Evolutionary conservation across 345 rosid species (phyloP), one percentile per base, ranked within the genome.

Genomic region (Zanthoxylum bungeanum): DNA sequence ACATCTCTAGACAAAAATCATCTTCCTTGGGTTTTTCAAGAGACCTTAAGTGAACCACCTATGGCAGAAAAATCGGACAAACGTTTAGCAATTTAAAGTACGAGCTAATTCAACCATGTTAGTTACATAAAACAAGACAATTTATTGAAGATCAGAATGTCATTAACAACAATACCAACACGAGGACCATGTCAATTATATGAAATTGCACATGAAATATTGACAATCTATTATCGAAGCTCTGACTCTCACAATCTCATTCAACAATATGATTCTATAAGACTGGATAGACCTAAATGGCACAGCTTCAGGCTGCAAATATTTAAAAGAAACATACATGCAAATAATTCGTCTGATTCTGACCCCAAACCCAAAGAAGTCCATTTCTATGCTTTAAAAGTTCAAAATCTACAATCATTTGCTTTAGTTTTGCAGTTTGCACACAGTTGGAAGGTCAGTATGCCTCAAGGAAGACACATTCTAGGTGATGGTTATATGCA

Each of bases 11-110:
- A 80, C 81, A 85, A 75, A 94, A 94, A 75, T 85, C 93, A 69
- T 90, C 98, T 72, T 92, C 98, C 84, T 90, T 90, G 31, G 97
- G 91, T 68, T 86, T 90, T 72, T 89, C 97, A 75, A 94, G 82
- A 67, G 90, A 86, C 67, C 97, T 95, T 50, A 95, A 95, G 68
- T 88, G 98, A 55, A 91, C 97, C 69, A 87, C 78, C 98, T 94
- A 82, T 66, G 71, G 69, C 55, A 77, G 33, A 78, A 25, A 77
- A 78, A 70, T 66, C 46, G 46, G 1, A 42, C 40, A 60, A 28
- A 77, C 33, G 24, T 46, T 66, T 62, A 71, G 30, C 42, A 17
- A 34, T 27, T 55, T 30, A 39, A 17, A 25, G 5, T 17, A 22
- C 1, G 16, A 25, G 37, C 52, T 64, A 44, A 64, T 46, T 9